A percentile compares a stretch with the other conserved stretches of the same genome.
phyloP scores from a whole-genome alignment of 805 yeast genomes.

The Kodamaea lidongshanica region DNA sequence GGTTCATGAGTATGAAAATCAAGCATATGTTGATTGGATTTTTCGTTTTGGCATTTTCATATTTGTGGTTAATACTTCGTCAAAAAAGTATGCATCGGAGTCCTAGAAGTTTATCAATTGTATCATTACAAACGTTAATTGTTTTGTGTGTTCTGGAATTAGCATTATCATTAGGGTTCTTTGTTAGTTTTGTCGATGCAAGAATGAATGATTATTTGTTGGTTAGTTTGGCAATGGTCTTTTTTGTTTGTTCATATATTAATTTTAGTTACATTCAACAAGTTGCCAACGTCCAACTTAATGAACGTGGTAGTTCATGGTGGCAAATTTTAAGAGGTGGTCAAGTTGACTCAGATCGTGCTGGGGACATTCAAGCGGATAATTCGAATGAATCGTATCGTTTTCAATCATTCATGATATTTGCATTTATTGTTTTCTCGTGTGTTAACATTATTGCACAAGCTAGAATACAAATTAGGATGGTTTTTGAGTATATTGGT shows the following conservation, averaged over 20 bases:
- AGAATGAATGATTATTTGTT: conserved; percentile 48
- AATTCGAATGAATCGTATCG: conserved; percentile 21
- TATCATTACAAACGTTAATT: conserved; percentile 50
- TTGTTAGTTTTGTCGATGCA: conserved; percentile 2
- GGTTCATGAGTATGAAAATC: conserved; percentile 33
- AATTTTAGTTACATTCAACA: conserved; percentile 65
- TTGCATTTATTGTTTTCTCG: conserved; percentile 37
- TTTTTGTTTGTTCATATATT: too few species aligned
- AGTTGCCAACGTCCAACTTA: conserved; percentile 63
- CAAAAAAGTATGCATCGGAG: conserved; percentile 72
- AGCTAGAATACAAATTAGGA: conserved; percentile 49
- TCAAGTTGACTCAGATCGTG: conserved; percentile 11
- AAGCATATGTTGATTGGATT: conserved; percentile 42
- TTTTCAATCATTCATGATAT: conserved; percentile 23
- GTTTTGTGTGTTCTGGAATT: conserved; percentile 68
- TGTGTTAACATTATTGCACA: conserved; percentile 45
- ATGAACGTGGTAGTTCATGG: conserved; percentile 62
- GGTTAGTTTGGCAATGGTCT: conserved; percentile 59
- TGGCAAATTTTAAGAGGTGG: conserved; percentile 61
- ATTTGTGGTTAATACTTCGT: conserved; percentile 51
- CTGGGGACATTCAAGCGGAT: conserved; percentile 12
- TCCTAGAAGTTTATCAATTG: conserved; percentile 71
- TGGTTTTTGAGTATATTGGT: conserved; percentile 50
- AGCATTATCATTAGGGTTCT: conserved; percentile 48
- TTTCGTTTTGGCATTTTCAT: conserved; percentile 38